Evolutionary conservation across 352 stramenopile genomes (phyloP), one percentile per base, ranked within the genome.

Genomic region (Globisporangium iwayamae): DNA sequence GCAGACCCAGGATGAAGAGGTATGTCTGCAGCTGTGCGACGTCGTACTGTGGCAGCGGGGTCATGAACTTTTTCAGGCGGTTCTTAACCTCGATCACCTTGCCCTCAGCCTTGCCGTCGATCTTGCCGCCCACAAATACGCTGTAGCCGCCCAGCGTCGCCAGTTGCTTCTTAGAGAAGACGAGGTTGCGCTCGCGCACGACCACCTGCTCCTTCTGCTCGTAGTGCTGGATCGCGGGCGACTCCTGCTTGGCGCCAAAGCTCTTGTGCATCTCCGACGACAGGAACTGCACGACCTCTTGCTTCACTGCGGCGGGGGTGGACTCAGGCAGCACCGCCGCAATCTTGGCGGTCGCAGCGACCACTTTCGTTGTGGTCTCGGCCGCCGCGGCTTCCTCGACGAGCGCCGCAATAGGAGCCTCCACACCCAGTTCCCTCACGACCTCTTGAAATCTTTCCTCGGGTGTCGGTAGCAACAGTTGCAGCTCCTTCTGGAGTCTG

Each of bases 11-110:
- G 48, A 95, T 91, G 65, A 84, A 95, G 41, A 95, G 56, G 65
- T 95, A 95, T 30, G 87, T 95, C 73, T 94, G 85, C 58, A 95
- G 66, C 64, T 95, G 87, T 1, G 82, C 81, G 9, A 95, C 47
- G 66, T 95, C 87, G 67, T 95, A 95, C 65, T 74, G 78, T 6
- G 87, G 87, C 60, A 95, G 65, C 11, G 87, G 87, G 30, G 68
- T 75, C 28, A 91, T 76, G 68, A 95, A 95, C 13, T 63, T 57
- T 39, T 72, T 79, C 60, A 95, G 57, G 51, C 87, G 74, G 70
- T 95, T 95, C 71, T 95, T 95, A 41, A 95, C 85, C 57, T 95
- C 87, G 51, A 95, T 79, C 18, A 95, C 85, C 43, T 85, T 91
- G 54, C 82, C 82, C 62, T 90, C 83, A 2, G 74, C 76, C 61